Base-by-base conservation (phyloP, 2,329 filamentous ascomycete genomes). In the Xylariaceae sp. region DNA sequence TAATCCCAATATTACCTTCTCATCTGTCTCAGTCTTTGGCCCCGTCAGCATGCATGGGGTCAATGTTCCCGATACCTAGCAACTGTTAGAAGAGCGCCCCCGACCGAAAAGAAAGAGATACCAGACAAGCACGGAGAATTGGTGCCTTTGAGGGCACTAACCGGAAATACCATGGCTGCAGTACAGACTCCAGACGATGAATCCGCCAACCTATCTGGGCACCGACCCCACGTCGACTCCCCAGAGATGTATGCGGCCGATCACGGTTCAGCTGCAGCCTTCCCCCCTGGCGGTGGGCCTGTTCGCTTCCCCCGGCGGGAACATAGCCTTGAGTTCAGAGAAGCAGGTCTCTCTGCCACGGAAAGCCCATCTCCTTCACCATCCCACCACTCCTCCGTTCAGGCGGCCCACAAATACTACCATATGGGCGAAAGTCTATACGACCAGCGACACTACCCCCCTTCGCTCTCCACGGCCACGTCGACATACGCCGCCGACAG, bases 291-390 rank as follows among this genome's bases (percentile, higher is more conserved):
- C 30, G 41, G 44, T 44, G 51, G 48, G 34, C 42, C 53, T 32
- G 42, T 33, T 31, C 35, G 31, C 29, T 46, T 46, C 34, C 42
- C 50, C 46, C 54, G 43, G 47, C 52, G 48, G 37, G 53, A 58
- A 36, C 54, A 55, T 39, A 57, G 55, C 41, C 41, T 54, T 40
- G 53, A 48, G 39, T 42, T 47, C 36, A 52, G 51, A 40, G 53
- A 53, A 41, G 47, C 47, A 43, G 53, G 45, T 21, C 43, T 47
- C 36, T 43, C 52, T 42, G 49, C 46, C 31, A 48, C 47, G 31
- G 44, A 43, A 48, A 32, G 40, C 3, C 35, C 41, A 19, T 29
- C 48, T 14, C 24, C 34, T 36, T 40, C 40, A 28, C 40, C 38
- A 16, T 37, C 51, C 41, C 42, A 51, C 46, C 50, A 48, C 36